Conservation (phyloP, 352 stramenopile genomes). For the Pythium utonaiense region DNA sequence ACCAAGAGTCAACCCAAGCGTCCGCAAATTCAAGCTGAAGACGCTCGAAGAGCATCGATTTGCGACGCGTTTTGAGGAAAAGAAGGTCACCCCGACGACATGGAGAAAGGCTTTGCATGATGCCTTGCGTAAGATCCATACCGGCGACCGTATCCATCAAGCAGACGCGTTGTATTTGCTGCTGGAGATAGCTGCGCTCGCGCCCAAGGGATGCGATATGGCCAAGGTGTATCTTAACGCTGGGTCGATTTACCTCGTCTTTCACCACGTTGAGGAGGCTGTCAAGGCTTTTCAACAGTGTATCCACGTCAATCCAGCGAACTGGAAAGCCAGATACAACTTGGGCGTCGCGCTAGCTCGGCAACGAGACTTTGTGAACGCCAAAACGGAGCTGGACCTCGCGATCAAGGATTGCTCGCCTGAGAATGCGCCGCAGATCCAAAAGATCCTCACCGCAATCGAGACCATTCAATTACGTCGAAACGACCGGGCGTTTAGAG, state of each 20-base stretch:
- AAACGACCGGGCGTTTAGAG: slow-evolving; percentile 33
- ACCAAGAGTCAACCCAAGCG: not conserved
- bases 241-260: slow-evolving; percentile 52
- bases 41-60: slow-evolving; percentile 56
- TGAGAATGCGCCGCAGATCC: not conserved
- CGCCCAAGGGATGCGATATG: slow-evolving; percentile 29
- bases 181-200: slow-evolving; percentile 48
- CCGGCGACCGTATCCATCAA: slow-evolving; percentile 30
- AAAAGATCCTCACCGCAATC: slow-evolving; percentile 42
- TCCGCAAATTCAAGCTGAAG: slow-evolving; percentile 31
- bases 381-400: slow-evolving; percentile 39
- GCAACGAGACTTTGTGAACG: slow-evolving; percentile 41
- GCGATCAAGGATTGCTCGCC: slow-evolving; percentile 13
- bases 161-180: slow-evolving; percentile 53
- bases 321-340: slow-evolving; percentile 53
- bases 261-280: slow-evolving; percentile 50
- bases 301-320: slow-evolving; percentile 30
- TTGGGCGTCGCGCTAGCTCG: slow-evolving; percentile 43
- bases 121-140: slow-evolving; percentile 28
- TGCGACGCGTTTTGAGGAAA: slow-evolving; percentile 46
- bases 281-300: slow-evolving; percentile 44
- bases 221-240: slow-evolving; percentile 42
- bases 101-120: slow-evolving; percentile 33
- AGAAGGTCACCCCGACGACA: slow-evolving; percentile 37
- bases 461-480: slow-evolving; percentile 30